Percentiles rank a stretch among this genome's conserved stretches.
These are phyloP conservation scores for Dactylellina parvicollis DNA, from an alignment of 2,329 filamentous ascomycete genomes.

Conservation along the genomic window DNA sequence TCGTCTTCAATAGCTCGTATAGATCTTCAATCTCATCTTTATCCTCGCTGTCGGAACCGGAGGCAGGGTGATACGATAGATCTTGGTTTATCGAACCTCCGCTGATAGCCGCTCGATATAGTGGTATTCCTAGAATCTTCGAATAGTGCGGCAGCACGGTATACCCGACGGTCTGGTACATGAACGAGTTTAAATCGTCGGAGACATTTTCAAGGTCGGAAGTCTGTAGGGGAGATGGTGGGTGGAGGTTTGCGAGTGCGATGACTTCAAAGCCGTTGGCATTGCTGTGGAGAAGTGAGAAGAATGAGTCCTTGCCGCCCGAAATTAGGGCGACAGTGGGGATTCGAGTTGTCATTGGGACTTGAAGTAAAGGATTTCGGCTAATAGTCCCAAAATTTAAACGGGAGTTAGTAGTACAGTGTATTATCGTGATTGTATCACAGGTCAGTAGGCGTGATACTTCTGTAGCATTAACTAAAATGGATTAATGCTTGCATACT, in stretches of 20 bases:
- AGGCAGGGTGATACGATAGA: conserved; percentile 71
- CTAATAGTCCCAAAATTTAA: too few species aligned
- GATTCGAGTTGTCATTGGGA: conserved; percentile 62
- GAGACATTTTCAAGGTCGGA: conserved; percentile 25
- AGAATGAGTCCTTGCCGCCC: conserved; percentile 97
- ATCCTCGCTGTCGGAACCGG: background rate
- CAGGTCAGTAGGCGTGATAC: background rate
- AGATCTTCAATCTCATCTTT: conserved; percentile 90
- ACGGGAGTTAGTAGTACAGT: conserved; percentile 4
- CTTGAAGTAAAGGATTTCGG: background rate
- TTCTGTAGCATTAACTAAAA: background rate
- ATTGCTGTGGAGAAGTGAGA: conserved; percentile 87
- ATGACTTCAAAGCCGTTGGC: conserved; percentile 85
- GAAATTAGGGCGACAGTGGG: conserved; percentile 83
- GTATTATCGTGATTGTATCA: background rate
- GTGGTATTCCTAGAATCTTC: conserved; percentile 78
- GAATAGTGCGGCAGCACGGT: conserved; percentile 85
- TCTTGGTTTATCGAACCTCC: conserved; percentile 76
- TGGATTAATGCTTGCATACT: background rate
- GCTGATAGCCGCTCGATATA: conserved; percentile 81
- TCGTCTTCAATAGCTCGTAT: conserved; percentile 74
- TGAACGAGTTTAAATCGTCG: conserved; percentile 90
- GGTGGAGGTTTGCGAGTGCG: conserved; percentile 88
- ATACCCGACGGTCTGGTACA: conserved; percentile 99
- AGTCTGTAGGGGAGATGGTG: conserved; percentile 60